Percentiles rank a stretch among this genome's conserved stretches.
These are phyloP conservation scores for Auricularia sp. DNA, from an alignment of 768 basidiomycete species.

Conservation along the genomic window DNA sequence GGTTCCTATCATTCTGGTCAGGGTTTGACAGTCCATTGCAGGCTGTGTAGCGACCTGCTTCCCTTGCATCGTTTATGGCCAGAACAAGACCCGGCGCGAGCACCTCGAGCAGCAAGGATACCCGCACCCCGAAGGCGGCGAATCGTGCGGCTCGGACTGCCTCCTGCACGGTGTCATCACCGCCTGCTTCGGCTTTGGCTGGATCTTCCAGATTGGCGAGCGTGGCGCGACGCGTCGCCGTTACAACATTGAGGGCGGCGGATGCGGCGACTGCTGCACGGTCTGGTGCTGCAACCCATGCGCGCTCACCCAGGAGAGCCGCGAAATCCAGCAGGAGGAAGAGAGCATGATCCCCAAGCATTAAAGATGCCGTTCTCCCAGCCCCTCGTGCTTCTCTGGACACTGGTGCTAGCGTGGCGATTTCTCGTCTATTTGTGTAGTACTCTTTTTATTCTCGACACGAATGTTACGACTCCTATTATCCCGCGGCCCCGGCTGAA, in stretches of 20 bases:
- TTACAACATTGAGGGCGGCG: conserved; percentile 38
- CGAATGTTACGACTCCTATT: too few species aligned
- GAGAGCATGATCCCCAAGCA: conserved; percentile 8
- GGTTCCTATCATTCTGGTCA: neutral
- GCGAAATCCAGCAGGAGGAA: conserved; percentile 41
- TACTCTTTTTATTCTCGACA: too few species aligned
- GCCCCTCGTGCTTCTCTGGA: too few species aligned
- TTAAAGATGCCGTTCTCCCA: too few species aligned
- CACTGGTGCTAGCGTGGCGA: too few species aligned
- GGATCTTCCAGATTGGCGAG: conserved; percentile 30
- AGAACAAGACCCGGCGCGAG: conserved; percentile 32
- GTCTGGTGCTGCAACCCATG: conserved; percentile 38
- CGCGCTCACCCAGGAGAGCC: conserved; percentile 37
- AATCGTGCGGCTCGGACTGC: conserved; percentile 28
- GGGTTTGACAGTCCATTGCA: conserved; percentile 9
- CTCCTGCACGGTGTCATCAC: conserved; percentile 24
- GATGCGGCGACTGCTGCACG: conserved; percentile 31
- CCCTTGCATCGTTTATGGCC: conserved; percentile 34
- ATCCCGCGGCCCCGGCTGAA: too few species aligned
- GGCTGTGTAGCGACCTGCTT: conserved; percentile 30
- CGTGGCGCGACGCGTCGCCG: conserved; percentile 33
- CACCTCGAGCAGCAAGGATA: conserved; percentile 27
- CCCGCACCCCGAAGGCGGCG: conserved; percentile 31
- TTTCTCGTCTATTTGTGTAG: too few species aligned
- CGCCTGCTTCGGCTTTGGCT: conserved; percentile 21